These are phyloP conservation scores for Fusarium poae DNA, from an alignment of 2,329 filamentous ascomycete species.

Conservation along the genomic window DNA sequence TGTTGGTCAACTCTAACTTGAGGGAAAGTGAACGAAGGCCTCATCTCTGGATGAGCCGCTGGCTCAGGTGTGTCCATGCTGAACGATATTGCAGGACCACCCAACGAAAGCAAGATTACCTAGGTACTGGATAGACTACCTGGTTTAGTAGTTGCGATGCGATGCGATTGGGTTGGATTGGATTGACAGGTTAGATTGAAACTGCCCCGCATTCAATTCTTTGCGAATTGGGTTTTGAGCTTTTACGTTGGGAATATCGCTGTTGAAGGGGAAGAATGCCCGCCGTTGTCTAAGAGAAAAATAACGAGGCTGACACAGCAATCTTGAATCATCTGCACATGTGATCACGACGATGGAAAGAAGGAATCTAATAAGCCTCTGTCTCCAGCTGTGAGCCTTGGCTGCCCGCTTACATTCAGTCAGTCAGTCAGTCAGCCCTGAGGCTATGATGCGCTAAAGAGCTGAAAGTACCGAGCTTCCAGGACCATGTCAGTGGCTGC, in stretches of 20 bases:
- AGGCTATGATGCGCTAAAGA: slow-evolving; percentile 12
- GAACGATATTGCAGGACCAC: slow-evolving; percentile 2
- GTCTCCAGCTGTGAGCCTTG: slow-evolving; percentile 22
- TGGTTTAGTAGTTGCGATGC: slow-evolving; percentile 1
- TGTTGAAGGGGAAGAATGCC: background rate
- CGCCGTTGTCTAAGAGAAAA: background rate
- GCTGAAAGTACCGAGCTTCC: background rate
- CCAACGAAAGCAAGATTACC: slow-evolving; percentile 1
- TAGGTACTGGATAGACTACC: background rate
- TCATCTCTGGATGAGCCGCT: slow-evolving; percentile 36
- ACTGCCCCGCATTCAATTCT: slow-evolving; percentile 45
- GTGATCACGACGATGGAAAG: slow-evolving; percentile 14
- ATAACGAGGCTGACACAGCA: background rate
- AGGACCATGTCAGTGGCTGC: slow-evolving; percentile 6
- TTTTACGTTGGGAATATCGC: background rate
- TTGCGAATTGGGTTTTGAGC: slow-evolving; percentile 13
- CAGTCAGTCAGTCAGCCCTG: slow-evolving; percentile 18
- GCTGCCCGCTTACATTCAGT: slow-evolving; percentile 16
- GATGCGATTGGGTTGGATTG: background rate
- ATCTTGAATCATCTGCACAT: slow-evolving; percentile 4
- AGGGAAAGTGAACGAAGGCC: slow-evolving; percentile 44
- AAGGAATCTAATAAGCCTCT: slow-evolving; percentile 5
- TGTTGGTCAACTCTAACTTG: slow-evolving; percentile 50
- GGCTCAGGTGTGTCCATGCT: slow-evolving; percentile 44
- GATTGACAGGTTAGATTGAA: background rate